phyloP scores from a whole-genome alignment of 352 stramenopile species.

The Phytophthora citricola region DNA sequence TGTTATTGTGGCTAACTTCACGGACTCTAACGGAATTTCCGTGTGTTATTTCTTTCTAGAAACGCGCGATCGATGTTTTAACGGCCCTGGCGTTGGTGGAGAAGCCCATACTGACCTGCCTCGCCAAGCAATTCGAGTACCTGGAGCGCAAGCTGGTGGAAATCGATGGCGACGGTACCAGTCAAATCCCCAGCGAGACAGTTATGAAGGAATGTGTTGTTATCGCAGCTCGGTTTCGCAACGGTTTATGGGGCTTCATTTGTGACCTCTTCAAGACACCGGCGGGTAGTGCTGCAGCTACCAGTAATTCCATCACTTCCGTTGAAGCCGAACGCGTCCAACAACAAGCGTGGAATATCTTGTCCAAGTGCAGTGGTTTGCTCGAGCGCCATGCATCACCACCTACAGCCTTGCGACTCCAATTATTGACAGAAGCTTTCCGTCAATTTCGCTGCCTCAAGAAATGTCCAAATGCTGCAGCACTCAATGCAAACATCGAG shows the following conservation, averaged over 20 bases:
- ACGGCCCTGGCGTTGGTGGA: constrained; percentile 63
- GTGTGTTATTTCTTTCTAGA: constrained; percentile 34
- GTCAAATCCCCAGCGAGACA: constrained; percentile 23
- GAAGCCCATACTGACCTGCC: constrained; percentile 70
- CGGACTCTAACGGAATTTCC: constrained; percentile 2
- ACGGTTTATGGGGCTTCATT: constrained; percentile 73
- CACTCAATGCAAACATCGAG: constrained; percentile 71
- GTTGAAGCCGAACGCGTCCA: constrained; percentile 74
- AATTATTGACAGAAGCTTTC: constrained; percentile 71
- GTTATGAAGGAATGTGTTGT: constrained; percentile 66
- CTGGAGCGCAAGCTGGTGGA: constrained; percentile 55
- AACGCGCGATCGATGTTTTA: constrained; percentile 65
- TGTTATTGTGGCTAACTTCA: neutral
- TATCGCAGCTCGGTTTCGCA: constrained; percentile 71
- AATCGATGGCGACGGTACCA: constrained; percentile 34
- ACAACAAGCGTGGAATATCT: constrained; percentile 60
- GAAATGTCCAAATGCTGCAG: constrained; percentile 68
- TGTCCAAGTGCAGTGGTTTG: constrained; percentile 55
- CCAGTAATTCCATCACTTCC: constrained; percentile 52
- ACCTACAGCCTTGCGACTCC: constrained; percentile 47
- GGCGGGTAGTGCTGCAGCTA: constrained; percentile 28
- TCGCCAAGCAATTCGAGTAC: constrained; percentile 75
- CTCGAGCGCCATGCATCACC: constrained; percentile 58
- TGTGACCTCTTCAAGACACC: constrained; percentile 76
- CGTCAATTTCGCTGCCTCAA: constrained; percentile 69